Base-by-base conservation (phyloP, 345 rosid genomes). In the Populus alba region DNA sequence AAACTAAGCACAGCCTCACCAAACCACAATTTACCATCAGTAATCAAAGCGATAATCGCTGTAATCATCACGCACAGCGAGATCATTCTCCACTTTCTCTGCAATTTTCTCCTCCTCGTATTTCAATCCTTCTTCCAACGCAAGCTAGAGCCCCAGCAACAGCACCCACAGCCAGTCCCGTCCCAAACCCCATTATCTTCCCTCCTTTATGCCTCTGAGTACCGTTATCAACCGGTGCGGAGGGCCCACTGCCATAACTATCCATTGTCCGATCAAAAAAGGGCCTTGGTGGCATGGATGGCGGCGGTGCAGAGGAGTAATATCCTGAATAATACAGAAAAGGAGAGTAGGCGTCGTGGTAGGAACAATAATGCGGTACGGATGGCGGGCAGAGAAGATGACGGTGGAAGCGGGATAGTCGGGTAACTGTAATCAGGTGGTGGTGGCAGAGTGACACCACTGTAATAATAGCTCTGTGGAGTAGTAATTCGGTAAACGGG, bases 191-290 rank as follows among this genome's bases (percentile, higher is more conserved):
- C 70, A 61, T 9, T n/a, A 15, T 25, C 57, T 79, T 81, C n/a
- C 81, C 78, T 25, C 75, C 76, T 47, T 69, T 77, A n/a, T 35
- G 79, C 79, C 80, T 84, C 81, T 86, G 87, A 77, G 33, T 13
- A 8, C 86, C 89, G 41, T 75, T 84, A 79, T 88, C 97, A 1
- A 82, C 86, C 0, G 93, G 91, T 3, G 89, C 91, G 7, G 92
- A 85, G 2, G 93, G 92, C 39, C 83, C 84, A 8, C 81, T 79
- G 35, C 70, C 41, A 33, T 35, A 66, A 13, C 29, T 17, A 43
- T 72, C 33, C 31, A 66, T 47, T 16, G 80, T 29, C 6, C 87
- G 82, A 31, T 78, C 85, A 17, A 62, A 80, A 18, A 74, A 51
- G 15, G 86, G 86, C 47, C 83, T 73, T 6, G 81, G 79, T 12